Conservation (phyloP, 108 stramenopile species). For the Cyclotella cryptica region DNA sequence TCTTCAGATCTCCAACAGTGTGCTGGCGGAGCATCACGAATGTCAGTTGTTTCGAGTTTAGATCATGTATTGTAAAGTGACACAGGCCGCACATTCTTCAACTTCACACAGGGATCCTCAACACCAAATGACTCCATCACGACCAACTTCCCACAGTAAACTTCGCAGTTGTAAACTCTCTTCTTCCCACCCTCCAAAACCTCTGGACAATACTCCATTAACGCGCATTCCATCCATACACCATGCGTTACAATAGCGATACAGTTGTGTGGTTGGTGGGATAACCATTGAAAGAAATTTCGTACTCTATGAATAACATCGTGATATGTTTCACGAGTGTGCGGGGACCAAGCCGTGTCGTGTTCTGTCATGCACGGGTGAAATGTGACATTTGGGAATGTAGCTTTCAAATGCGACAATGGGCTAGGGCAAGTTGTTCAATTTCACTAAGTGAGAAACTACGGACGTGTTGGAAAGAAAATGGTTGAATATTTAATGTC, state of each 20-base stretch:
- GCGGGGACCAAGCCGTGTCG: conserved; percentile 65
- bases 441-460: neutral
- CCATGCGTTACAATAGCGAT: conserved; percentile 83
- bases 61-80: neutral
- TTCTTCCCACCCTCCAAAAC: conserved; percentile 56
- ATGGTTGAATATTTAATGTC: neutral
- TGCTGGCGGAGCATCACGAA: neutral
- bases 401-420: conserved; percentile 41
- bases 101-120: neutral
- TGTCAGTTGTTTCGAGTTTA: neutral
- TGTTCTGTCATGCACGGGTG: conserved; percentile 65
- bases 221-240: conserved; percentile 80
- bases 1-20: neutral
- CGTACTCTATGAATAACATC: conserved; percentile 56
- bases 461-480: neutral
- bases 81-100: conserved; percentile 4
- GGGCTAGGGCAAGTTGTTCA: conserved; percentile 3
- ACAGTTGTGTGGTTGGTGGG: conserved; percentile 54
- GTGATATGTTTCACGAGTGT: conserved; percentile 61
- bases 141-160: conserved; percentile 50
- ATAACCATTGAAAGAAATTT: conserved; percentile 57
- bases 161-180: conserved; percentile 81
- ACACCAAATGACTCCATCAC: neutral
- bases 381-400: conserved; percentile 60
- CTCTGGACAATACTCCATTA: conserved; percentile 55